Base-by-base conservation (phyloP, 2,329 filamentous ascomycete species). In the Cladophialophora carrionii region DNA sequence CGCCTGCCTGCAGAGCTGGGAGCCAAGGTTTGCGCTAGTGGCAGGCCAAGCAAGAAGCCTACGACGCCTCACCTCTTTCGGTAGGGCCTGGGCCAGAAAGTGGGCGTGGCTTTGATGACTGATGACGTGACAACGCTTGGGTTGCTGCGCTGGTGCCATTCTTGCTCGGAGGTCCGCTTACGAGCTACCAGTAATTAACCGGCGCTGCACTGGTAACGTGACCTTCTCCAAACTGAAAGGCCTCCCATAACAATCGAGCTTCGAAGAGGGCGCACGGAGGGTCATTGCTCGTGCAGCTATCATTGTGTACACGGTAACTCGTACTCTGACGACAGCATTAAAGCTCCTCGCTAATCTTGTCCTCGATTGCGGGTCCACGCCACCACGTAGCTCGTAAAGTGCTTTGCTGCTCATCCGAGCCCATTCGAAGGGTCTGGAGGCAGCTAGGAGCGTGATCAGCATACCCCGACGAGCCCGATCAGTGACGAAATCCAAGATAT, bases 1-100 rank as follows among this genome's bases (percentile, higher is more conserved):
- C 37, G 17, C 3, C 37, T 43, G 6, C 5, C 17, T 43, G 17
- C 37, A 7, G 22, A 52, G 17, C 48, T 52, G 48, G 22, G 10
- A 52, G 9, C 52, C 29, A 65, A 37, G 52, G 55, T 68, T 65
- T 4, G 26, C 12, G 62, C 65, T 68, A 68, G 61, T 60, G 41
- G 10, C 41, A 17, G 24, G 34, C 56, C 29, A 57, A 56, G 7
- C 22, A 14, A 48, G 55, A 31, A 4, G 26, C 12, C 58, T 64
- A 67, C 53, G 55, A 31, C 7, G 26, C 12, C 55, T 67, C 64
- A 32, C 58, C 26, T 12, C 32, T 20, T 59, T 4, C 2, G 32
- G 65, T 1, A n/a, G 54, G 53, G 32, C 0, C 2, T 32, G 22
- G 22, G 46, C n/a, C 8, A 20, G 20, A 10, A 58, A 49, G 56